Percentiles rank a stretch among this genome's conserved stretches.
phyloP scores from a whole-genome alignment of 106 monocot species.

The Dioscorea zingiberensis region DNA sequence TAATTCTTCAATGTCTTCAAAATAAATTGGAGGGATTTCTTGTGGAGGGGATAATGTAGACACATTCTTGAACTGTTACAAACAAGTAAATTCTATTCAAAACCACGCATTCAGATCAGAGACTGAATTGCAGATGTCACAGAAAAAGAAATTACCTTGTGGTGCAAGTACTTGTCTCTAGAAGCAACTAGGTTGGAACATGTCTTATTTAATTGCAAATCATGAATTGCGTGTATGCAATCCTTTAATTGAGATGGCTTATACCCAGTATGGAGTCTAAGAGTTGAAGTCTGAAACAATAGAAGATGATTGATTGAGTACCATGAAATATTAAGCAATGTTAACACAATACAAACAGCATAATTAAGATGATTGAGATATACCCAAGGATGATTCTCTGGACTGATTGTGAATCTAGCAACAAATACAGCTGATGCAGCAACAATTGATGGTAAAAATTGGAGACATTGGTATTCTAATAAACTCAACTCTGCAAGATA shows the following conservation, averaged over 20 bases:
- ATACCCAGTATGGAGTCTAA: slow-evolving; percentile 37
- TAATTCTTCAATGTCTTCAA: slow-evolving; percentile 8
- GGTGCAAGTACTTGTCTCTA: slow-evolving; percentile 62
- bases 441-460: slow-evolving; percentile 51
- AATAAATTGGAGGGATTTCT: slow-evolving; percentile 27
- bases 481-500: slow-evolving; percentile 66
- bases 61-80: slow-evolving; percentile 47
- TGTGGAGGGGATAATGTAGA: slow-evolving; percentile 14
- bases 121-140: neutral
- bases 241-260: slow-evolving; percentile 42
- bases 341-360: neutral
- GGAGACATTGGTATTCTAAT: slow-evolving; percentile 42
- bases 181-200: slow-evolving; percentile 27
- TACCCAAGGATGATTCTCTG: slow-evolving; percentile 57
- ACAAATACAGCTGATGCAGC: slow-evolving; percentile 71
- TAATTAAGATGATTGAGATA: neutral
- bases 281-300: neutral
- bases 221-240: slow-evolving; percentile 45
- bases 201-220: slow-evolving; percentile 47
- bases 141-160: slow-evolving; percentile 16
- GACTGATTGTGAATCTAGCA: slow-evolving; percentile 46
- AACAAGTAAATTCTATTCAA: slow-evolving; percentile 3
- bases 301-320: neutral
- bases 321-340: neutral
- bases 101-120: neutral